phyloP scores from a whole-genome alignment of 148 eudicot species.

The Camellia granthamiana region DNA sequence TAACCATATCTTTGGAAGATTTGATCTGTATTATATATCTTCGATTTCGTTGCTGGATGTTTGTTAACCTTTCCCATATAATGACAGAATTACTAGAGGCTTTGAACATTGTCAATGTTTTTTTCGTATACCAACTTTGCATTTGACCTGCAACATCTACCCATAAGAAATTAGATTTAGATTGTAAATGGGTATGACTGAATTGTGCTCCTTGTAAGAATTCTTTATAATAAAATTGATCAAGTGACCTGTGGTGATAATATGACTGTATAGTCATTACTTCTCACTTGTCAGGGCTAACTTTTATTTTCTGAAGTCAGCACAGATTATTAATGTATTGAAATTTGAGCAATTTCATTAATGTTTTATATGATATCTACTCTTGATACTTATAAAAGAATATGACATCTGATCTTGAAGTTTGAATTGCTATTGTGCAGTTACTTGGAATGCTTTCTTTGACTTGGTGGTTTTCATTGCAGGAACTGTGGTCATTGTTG shows the following conservation, averaged over 20 bases:
- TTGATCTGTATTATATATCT: neutral
- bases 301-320: neutral
- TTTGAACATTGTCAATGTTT: neutral
- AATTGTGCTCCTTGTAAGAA: no score
- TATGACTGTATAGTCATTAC: neutral
- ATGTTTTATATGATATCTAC: neutral
- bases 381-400: no score
- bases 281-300: neutral
- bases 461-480: constrained; percentile 30
- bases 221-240: neutral
- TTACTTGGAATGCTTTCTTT: constrained; percentile 2
- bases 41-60: neutral
- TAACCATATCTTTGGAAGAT: no score
- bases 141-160: neutral
- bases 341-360: neutral
- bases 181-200: neutral
- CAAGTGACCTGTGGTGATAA: neutral
- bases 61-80: neutral
- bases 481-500: constrained; percentile 98
- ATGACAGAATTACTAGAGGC: neutral
- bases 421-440: neutral
- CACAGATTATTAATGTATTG: neutral
- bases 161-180: neutral
- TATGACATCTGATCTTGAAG: neutral
- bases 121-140: neutral